Percentiles rank a stretch among this genome's conserved stretches.
Conservation (phyloP, 164 flowering plant genomes). For the Sedum album region DNA sequence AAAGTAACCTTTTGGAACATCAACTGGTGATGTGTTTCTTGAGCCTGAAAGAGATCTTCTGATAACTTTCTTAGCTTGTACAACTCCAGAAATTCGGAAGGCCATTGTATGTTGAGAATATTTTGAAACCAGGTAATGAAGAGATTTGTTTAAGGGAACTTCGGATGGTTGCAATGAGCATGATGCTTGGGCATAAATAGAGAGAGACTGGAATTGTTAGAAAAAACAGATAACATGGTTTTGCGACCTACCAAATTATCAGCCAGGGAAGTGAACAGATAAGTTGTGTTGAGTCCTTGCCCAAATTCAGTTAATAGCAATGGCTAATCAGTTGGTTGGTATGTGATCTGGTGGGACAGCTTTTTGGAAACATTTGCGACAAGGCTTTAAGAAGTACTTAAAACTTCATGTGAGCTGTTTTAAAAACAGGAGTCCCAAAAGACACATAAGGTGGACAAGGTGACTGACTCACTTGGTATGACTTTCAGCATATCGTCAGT, state of each 20-base stretch:
- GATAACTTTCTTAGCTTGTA: too few species aligned
- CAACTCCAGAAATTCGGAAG: not conserved
- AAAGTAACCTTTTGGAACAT: conserved; percentile 8
- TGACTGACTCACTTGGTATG: not conserved
- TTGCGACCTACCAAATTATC: not conserved
- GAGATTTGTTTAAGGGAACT: not conserved
- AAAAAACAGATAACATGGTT: not conserved
- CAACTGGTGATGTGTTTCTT: not conserved
- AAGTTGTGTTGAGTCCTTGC: not conserved
- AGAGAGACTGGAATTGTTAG: too few species aligned
- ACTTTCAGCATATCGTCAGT: too few species aligned
- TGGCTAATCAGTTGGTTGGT: not conserved
- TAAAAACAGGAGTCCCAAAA: not conserved
- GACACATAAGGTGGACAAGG: not conserved
- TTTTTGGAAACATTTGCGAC: not conserved
- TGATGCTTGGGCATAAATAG: not conserved
- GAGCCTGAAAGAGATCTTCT: too few species aligned
- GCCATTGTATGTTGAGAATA: not conserved
- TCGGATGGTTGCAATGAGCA: not conserved
- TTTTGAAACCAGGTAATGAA: not conserved
- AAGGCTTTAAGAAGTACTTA: not conserved
- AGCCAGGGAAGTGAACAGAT: not conserved
- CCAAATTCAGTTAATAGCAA: not conserved
- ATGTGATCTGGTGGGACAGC: not conserved
- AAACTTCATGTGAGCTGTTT: not conserved